These are phyloP conservation scores for Dothideomycetes sp. DNA, from an alignment of 2,329 filamentous ascomycete species.

Conservation along the genomic window DNA sequence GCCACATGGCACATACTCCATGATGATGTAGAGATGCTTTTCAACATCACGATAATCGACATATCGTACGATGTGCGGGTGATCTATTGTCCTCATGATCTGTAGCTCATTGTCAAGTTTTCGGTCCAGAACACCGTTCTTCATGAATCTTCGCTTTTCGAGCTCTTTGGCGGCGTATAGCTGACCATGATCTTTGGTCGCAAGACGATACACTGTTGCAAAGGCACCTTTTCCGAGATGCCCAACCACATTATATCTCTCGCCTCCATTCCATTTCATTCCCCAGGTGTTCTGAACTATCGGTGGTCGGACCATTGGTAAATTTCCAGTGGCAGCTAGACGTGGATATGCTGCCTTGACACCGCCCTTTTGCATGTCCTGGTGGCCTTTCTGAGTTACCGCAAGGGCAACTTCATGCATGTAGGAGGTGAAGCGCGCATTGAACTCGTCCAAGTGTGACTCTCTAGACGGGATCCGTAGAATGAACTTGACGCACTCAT, in stretches of 20 bases:
- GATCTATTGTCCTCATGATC: constrained; percentile 78
- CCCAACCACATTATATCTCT: constrained; percentile 71
- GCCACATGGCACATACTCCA: constrained; percentile 80
- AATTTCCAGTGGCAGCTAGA: constrained; percentile 5
- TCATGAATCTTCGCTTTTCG: constrained; percentile 86
- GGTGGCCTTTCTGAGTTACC: constrained; percentile 1
- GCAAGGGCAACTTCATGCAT: constrained; percentile 31
- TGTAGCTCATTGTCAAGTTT: constrained; percentile 96
- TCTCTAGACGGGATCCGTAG: constrained; percentile 70
- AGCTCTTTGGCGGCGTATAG: constrained; percentile 90
- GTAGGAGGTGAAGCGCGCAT: constrained; percentile 58
- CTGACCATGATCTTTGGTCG: constrained; percentile 70
- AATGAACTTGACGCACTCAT: constrained; percentile 65
- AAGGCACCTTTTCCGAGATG: constrained; percentile 89
- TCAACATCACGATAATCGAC: constrained; percentile 79
- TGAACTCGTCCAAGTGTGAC: constrained; percentile 56
- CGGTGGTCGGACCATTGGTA: constrained; percentile 1
- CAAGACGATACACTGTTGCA: constrained; percentile 84
- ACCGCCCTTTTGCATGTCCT: constrained; percentile 1
- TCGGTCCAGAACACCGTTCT: constrained; percentile 78
- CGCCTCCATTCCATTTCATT: constrained; percentile 73
- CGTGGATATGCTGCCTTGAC: background rate
- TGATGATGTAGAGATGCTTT: constrained; percentile 82
- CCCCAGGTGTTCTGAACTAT: constrained; percentile 36
- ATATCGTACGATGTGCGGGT: constrained; percentile 86